Evolutionary conservation across 768 basidiomycete species (phyloP), one percentile per base, ranked within the genome.

Genomic region (Lyophyllum atratum): DNA sequence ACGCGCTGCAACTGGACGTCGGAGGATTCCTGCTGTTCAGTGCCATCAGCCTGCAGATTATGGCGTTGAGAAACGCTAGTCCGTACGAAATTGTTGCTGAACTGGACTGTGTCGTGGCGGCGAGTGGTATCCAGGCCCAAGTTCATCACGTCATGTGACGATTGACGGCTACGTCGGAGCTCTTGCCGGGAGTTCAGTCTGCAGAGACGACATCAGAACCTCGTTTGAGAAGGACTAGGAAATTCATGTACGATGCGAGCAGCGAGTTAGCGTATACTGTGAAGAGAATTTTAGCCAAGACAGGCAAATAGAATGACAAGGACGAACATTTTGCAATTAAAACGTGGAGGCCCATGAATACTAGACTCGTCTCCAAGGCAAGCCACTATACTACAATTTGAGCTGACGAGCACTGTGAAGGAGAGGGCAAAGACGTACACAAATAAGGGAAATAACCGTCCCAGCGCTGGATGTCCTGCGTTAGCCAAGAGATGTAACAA

Each of bases 291-390:
- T n/a, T n/a, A n/a, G n/a, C n/a, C n/a, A n/a, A n/a, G n/a, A n/a
- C n/a, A n/a, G n/a, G n/a, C n/a, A n/a, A n/a, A 33, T 19, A 6
- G 11, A 31, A 11, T 31, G 29, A 6, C 29, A 31, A 11, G 6
- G 29, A 60, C 76, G 33, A 39, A 78, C 76, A 46, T 58, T 78
- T 78, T 47, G 67, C 62, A 43, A 78, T 77, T n/a, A 74, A 66
- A 51, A 78, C 76, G 56, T 78, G 77, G 17, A 78, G 52, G 17
- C 73, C 76, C 68, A 78, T 68, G 58, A 78, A 78, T 19, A 77
- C 59, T 3, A 77, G 66, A 46, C 74, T 77, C 26, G 60, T 33
- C 4, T 17, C 7, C 57, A 59, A 55, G 2, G 54, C 34, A n/a
- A 62, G 42, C 34, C 49, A 50, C 46, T 22, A 25, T n/a, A 22